Evolutionary conservation across 441 rosid genomes (phyloP).

Genomic region (Cnidoscolus chayamansa): DNA sequence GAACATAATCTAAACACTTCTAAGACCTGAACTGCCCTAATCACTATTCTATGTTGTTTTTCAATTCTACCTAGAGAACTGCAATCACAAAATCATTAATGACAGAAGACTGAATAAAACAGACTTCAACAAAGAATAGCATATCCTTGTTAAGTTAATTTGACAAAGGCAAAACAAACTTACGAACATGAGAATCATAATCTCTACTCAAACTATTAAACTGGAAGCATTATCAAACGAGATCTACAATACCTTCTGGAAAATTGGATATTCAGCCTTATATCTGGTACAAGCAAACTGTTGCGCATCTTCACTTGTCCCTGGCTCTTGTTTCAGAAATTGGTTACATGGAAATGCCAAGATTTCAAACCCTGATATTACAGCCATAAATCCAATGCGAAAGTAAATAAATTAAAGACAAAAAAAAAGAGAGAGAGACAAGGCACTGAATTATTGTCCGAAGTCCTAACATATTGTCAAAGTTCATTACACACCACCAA

Average conservation of each 20-base stretch:
- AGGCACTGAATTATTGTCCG: not conserved
- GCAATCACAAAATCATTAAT: not conserved
- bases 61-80: not conserved
- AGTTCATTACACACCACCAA: not conserved
- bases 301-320: conserved; percentile 61
- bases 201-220: not conserved
- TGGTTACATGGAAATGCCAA: conserved; percentile 97
- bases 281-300: conserved; percentile 64
- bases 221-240: not conserved
- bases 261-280: conserved; percentile 93
- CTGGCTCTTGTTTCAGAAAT: conserved; percentile 82
- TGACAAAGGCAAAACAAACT: not conserved
- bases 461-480: not conserved
- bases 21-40: not conserved
- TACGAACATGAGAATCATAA: not conserved
- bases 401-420: not conserved
- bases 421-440: no score
- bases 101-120: not conserved
- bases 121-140: not conserved
- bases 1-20: not conserved
- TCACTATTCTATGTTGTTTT: not conserved
- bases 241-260: conserved; percentile 52
- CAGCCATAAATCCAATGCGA: not conserved
- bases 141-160: not conserved
- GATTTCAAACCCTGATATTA: conserved; percentile 67